A percentile compares a stretch with the other conserved stretches of the same genome.
Conservation (phyloP, 441 rosid species). For the Melastoma candidum region DNA sequence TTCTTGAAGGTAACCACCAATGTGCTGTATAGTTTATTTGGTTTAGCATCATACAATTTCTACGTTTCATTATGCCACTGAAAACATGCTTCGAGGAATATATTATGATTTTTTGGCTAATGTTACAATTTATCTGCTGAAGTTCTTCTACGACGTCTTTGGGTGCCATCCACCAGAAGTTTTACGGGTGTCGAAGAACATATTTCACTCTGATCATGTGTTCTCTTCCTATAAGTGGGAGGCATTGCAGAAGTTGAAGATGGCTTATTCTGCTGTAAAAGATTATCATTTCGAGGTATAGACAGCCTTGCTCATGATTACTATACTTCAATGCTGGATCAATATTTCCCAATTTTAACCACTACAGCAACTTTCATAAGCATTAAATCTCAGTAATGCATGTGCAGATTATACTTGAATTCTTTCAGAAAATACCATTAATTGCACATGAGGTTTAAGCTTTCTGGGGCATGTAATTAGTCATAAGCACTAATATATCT, state of each 20-base stretch:
- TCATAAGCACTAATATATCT: no score
- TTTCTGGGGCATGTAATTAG: no score
- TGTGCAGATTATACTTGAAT: no score
- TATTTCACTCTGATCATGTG: constrained; percentile 18
- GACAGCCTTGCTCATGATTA: neutral
- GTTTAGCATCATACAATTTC: neutral
- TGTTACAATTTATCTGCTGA: constrained; percentile 9
- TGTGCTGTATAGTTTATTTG: neutral
- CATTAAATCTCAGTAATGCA: no score
- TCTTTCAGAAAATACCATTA: no score
- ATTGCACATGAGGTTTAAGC: no score
- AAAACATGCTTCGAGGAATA: no score
- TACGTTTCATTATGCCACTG: neutral
- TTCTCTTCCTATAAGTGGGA: constrained; percentile 22
- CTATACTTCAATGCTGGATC: neutral
- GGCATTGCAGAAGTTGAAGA: constrained; percentile 26
- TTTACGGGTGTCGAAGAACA: constrained; percentile 20
- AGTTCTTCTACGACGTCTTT: constrained; percentile 33
- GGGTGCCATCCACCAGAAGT: constrained; percentile 25
- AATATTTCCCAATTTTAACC: no score
- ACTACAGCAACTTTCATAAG: no score
- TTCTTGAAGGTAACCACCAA: constrained; percentile 50
- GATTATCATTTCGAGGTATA: constrained; percentile 79
- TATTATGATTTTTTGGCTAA: neutral
- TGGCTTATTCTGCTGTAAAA: constrained; percentile 33